Base-by-base conservation (phyloP, 306 rosid species). In the Dalbergia cultrata region DNA sequence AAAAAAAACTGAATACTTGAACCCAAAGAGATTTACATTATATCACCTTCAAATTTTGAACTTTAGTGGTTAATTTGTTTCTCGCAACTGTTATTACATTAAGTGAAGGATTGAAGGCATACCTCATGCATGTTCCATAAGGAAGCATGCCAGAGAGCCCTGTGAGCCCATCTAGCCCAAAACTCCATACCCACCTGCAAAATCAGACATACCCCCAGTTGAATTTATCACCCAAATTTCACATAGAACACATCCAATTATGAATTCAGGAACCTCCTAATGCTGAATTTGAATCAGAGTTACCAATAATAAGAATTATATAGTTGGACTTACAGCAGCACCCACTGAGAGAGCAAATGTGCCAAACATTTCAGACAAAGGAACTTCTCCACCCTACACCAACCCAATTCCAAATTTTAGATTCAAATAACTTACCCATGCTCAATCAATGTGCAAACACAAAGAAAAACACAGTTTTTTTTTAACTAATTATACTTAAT, bases 321-420 rank as follows among this genome's bases (percentile, higher is more conserved):
- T 3, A 39, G 71, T 0, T 13, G 64, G n/a, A 79, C 89, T 86
- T 68, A 86, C 89, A 62, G 97, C 98, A 77, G 99, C 98, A n/a
- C 99, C 98, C 5, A 95, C 94, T 5, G 98, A 90, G 3, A 95
- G 90, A 83, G 98, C 88, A 86, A 93, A 91, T 87, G 99, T 95
- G 67, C 99, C 98, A 56, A 95, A 89, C 96, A 95, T 90, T 84
- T 95, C 99, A 64, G 94, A 79, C 81, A 86, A 75, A 22, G 98
- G 97, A 67, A 95, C 78, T 78, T 86, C 92, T 65, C 93, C 97
- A 75, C 97, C 98, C 99, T 95, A 56, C 58, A 76, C 19, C 57
- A 50, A 50, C 7, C 60, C 22, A 82, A 74, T 26, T 66, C 77
- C 77, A 78, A 76, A 76, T 76, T 83, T 33, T 74, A 74, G 18